These are phyloP conservation scores for Hortaea sp. DNA, from an alignment of 2,329 filamentous ascomycete genomes.

Conservation along the genomic window DNA sequence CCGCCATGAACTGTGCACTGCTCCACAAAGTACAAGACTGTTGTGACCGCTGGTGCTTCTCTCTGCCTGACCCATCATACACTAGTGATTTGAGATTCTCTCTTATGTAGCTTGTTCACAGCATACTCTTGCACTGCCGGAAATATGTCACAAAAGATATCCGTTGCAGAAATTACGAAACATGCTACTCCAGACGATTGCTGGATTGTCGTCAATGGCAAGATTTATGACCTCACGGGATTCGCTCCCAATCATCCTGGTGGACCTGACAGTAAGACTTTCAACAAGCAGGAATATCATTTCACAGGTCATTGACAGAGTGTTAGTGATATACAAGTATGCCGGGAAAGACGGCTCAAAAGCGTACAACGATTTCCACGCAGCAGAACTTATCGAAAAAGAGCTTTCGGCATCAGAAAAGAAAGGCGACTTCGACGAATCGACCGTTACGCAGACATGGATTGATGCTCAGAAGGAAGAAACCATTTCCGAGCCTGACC, in stretches of 20 bases:
- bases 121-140: background rate
- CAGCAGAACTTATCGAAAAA: constrained; percentile 31
- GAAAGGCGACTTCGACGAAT: constrained; percentile 26
- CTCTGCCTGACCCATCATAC: too few relatives aligned
- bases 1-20: background rate
- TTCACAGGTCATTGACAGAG: background rate
- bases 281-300: background rate
- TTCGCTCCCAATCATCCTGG: constrained; percentile 57
- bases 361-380: constrained; percentile 45
- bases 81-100: background rate
- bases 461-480: constrained; percentile 20
- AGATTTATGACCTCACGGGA: constrained; percentile 57
- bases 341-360: constrained; percentile 46
- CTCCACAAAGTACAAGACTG: background rate
- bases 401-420: constrained; percentile 34
- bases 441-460: constrained; percentile 22
- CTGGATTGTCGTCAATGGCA: constrained; percentile 60
- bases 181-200: constrained; percentile 27
- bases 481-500: constrained; percentile 13
- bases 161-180: constrained; percentile 23
- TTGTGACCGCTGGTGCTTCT: background rate
- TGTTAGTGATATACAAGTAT: constrained; percentile 37
- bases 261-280: constrained; percentile 39
- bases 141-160: constrained; percentile 8
- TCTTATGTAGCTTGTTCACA: background rate